Conservation (phyloP, 257 asterid genomes). For the Hygrophila difformis region DNA sequence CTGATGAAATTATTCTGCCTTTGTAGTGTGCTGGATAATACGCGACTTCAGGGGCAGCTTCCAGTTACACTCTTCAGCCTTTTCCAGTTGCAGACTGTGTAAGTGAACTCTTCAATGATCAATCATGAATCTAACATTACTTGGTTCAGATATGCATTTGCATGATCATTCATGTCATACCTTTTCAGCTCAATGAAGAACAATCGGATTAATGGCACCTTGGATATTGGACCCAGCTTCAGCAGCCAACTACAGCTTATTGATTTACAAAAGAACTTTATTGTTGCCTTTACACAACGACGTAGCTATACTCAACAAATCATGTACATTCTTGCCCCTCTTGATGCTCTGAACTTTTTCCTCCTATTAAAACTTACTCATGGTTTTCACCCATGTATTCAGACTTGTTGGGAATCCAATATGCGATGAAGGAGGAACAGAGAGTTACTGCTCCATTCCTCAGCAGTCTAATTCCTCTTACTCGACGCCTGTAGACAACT, state of each 20-base stretch:
- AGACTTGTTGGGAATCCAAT: constrained; percentile 54
- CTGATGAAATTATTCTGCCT: not conserved
- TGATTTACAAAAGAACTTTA: constrained; percentile 35
- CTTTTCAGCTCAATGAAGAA: constrained; percentile 43
- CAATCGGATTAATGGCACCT: constrained; percentile 44
- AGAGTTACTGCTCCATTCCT: constrained; percentile 33
- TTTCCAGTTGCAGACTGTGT: constrained; percentile 69
- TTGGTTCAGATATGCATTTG: constrained; percentile 2
- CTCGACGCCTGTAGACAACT: constrained; percentile 45
- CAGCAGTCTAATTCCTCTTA: constrained; percentile 26
- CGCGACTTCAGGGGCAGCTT: constrained; percentile 44
- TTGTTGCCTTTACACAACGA: constrained; percentile 31
- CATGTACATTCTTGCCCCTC: constrained; percentile 25
- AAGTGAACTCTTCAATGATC: too few relatives aligned
- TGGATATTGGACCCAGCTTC: constrained; percentile 25
- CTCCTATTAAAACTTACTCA: not conserved
- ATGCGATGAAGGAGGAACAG: constrained; percentile 29
- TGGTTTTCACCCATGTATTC: constrained; percentile 13
- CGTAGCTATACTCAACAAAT: constrained; percentile 24
- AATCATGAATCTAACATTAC: not conserved
- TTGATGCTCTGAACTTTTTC: not conserved
- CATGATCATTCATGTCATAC: not conserved
- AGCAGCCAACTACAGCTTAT: constrained; percentile 39
- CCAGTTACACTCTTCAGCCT: constrained; percentile 45
- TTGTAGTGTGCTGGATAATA: constrained; percentile 57